Evolutionary conservation across 1,139 yeast species (phyloP), one percentile per base, ranked within the genome.

Genomic region (Blastobotrys serpentis): DNA sequence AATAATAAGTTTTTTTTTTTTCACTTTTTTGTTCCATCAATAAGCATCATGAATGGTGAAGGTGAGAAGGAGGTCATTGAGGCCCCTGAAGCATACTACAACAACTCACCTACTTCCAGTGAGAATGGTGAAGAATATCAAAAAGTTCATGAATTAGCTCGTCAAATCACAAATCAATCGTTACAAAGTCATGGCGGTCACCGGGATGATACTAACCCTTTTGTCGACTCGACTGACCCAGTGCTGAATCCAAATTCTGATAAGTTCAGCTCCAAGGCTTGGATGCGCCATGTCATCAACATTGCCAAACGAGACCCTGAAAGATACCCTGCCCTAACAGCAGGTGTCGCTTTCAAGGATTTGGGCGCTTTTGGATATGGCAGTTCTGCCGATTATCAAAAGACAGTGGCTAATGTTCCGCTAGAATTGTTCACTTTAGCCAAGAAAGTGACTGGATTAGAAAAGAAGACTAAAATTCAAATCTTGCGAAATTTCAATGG

Each of bases 361-460:
- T 68, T 88, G 56, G 69, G 85, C 49, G 94, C 90, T 1, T 77
- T 74, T 55, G 96, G 96, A 51, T 76, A 76, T 51, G 89, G 92
- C 8, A 73, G 84, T 3, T 94, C 84, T 60, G 77, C 89, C 2
- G 92, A 86, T 60, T 88, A 84, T 67, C 95, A 86, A 66, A 72
- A 84, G 19, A 86, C 89, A 1, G 82, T 85, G 8, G 60, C 75
- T 18, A 86, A 84, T 60, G 70, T 75, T 11, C 67, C 63, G 4
- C 45, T 60, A 38, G 67, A 53, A 38, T 66, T 45, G 42, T 57
- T 57, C 49, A 64, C 49, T 46, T 56, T 30, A 57, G 57, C 52
- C 51, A 56, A 51, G 22, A 46, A 54, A 42, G 37, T 52, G 17
- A 49, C 51, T 29, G 53, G 58, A 10, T 44, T 56, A 43, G 52